These are phyloP conservation scores for Corrigiola litoralis DNA, from an alignment of 179 eudicot genomes.

Conservation along the genomic window DNA sequence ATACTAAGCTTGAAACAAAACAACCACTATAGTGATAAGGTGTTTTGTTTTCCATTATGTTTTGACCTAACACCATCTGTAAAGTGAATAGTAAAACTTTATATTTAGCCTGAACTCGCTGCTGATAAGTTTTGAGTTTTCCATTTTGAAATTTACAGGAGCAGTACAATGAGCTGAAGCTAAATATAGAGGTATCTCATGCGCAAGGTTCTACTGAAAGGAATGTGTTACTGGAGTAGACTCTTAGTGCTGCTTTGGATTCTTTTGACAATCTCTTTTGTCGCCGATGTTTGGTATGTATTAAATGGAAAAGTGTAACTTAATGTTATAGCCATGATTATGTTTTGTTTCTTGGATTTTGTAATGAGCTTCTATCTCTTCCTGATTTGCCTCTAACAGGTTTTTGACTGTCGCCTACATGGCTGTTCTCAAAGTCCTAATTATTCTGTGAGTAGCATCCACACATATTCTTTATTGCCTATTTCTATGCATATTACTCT, in stretches of 20 bases:
- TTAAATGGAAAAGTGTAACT: background rate
- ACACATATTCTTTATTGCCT: background rate
- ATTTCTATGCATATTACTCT: background rate
- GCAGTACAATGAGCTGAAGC: constrained; percentile 54
- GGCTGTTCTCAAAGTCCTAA: constrained; percentile 72
- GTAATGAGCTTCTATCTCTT: background rate
- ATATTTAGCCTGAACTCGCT: constrained; percentile 1
- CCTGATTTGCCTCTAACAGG: constrained; percentile 41
- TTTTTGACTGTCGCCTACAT: constrained; percentile 93
- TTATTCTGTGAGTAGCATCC: constrained; percentile 74
- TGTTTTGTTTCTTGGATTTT: background rate
- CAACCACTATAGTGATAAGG: background rate
- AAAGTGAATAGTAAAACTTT: background rate
- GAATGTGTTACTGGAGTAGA: constrained; percentile 48
- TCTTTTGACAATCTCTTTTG: constrained; percentile 91
- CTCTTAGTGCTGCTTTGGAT: constrained; percentile 72
- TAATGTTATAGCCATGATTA: background rate
- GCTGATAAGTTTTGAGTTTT: constrained; percentile 4
- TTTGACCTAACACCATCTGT: background rate
- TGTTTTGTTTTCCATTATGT: constrained; percentile 2
- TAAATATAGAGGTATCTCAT: constrained; percentile 27
- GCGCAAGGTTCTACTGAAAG: constrained; percentile 23
- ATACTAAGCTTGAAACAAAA: background rate
- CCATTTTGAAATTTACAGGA: constrained; percentile 45
- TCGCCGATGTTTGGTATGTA: constrained; percentile 90